These are phyloP conservation scores for Fusarium secorum DNA, from an alignment of 2,329 filamentous ascomycete genomes.

Conservation along the genomic window DNA sequence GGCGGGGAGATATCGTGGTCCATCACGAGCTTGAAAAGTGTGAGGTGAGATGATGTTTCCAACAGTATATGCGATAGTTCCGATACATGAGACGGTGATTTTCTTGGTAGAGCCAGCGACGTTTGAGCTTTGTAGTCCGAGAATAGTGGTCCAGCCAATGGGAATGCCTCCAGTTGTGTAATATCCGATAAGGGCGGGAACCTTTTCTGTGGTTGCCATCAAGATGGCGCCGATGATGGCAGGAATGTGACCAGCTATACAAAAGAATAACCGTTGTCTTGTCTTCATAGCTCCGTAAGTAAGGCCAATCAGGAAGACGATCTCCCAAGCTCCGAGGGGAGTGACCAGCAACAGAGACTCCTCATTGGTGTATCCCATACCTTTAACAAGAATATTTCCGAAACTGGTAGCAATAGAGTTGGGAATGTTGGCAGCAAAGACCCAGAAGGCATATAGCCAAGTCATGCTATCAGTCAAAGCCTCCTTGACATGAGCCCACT, in stretches of 20 bases:
- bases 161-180: constrained; percentile 33
- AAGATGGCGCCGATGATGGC: constrained; percentile 31
- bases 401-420: constrained; percentile 21
- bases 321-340: neutral
- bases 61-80: constrained; percentile 32
- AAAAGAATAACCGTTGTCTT: neutral
- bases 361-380: neutral
- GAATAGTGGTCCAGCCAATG: constrained; percentile 35
- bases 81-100: constrained; percentile 34
- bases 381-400: neutral
- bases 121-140: constrained; percentile 33
- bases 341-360: neutral
- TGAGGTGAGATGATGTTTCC: constrained; percentile 37
- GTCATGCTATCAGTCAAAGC: constrained; percentile 29
- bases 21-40: constrained; percentile 32
- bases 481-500: constrained; percentile 28
- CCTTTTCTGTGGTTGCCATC: constrained; percentile 36
- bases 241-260: neutral
- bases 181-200: constrained; percentile 31
- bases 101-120: constrained; percentile 35
- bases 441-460: constrained; percentile 34
- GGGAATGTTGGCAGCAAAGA: constrained; percentile 34
- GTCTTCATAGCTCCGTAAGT: neutral
- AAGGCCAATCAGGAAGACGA: neutral
- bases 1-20: constrained; percentile 23